Conservation (phyloP, 129 eudicot species). For the Glebionis coronaria region DNA sequence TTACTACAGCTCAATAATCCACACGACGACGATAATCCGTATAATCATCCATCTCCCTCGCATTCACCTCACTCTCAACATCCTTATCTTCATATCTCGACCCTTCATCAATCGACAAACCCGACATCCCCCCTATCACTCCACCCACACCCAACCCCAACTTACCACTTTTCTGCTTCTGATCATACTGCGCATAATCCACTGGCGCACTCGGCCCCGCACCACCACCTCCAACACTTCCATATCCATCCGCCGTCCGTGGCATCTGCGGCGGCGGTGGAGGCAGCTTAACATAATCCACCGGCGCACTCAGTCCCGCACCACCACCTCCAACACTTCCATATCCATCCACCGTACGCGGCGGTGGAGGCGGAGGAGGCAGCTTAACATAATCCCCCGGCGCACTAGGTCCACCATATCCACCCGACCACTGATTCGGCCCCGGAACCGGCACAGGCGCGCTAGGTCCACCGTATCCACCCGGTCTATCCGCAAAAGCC, state of each 20-base stretch:
- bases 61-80: conserved; percentile 2
- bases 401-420: not conserved
- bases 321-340: too few species aligned
- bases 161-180: conserved; percentile 3
- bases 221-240: too few species aligned
- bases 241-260: too few species aligned
- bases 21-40: not conserved
- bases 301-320: too few species aligned
- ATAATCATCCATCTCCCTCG: not conserved
- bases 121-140: not conserved
- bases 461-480: not conserved
- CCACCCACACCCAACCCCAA: not conserved
- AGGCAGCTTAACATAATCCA: too few species aligned
- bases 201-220: too few species aligned
- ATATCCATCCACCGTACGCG: too few species aligned
- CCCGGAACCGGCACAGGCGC: too few species aligned
- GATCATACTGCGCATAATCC: not conserved
- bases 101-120: not conserved
- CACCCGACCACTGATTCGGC: too few species aligned
- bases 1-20: not conserved
- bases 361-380: too few species aligned
- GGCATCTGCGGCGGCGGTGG: too few species aligned
- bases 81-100: not conserved
- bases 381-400: not conserved
- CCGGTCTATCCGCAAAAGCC: not conserved